Conservation (phyloP, 208 protist genomes). For the Plasmodiophora brassicae region DNA sequence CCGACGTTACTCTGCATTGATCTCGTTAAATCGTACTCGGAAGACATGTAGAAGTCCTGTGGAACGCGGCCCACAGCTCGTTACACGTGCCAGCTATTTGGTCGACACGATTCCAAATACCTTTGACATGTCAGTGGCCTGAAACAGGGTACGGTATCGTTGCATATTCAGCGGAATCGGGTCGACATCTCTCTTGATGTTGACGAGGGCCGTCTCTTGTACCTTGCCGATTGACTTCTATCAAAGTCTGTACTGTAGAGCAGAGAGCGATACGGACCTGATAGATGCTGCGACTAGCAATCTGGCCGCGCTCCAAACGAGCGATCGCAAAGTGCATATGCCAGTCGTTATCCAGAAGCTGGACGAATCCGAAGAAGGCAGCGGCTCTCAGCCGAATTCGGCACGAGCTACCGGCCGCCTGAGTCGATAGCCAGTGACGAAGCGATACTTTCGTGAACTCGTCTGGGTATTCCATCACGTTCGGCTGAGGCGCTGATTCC, state of each 20-base stretch:
- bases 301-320: background rate
- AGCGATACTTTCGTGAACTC: background rate
- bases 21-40: background rate
- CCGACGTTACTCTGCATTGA: background rate
- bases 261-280: background rate
- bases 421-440: background rate
- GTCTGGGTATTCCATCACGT: background rate
- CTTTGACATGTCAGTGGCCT: background rate
- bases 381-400: background rate
- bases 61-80: no score
- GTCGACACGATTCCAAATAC: background rate
- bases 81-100: no score
- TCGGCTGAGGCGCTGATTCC: background rate
- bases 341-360: background rate
- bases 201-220: no score
- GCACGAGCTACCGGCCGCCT: background rate
- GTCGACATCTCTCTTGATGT: background rate
- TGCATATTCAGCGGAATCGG: background rate
- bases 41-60: slow-evolving; percentile 5
- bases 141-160: background rate
- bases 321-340: background rate
- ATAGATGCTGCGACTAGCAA: background rate
- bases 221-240: no score
- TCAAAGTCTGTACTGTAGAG: no score
- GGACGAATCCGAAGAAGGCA: background rate